These are phyloP conservation scores for Simplicillium sp. DNA, from an alignment of 2,329 filamentous ascomycete genomes.

Conservation along the genomic window DNA sequence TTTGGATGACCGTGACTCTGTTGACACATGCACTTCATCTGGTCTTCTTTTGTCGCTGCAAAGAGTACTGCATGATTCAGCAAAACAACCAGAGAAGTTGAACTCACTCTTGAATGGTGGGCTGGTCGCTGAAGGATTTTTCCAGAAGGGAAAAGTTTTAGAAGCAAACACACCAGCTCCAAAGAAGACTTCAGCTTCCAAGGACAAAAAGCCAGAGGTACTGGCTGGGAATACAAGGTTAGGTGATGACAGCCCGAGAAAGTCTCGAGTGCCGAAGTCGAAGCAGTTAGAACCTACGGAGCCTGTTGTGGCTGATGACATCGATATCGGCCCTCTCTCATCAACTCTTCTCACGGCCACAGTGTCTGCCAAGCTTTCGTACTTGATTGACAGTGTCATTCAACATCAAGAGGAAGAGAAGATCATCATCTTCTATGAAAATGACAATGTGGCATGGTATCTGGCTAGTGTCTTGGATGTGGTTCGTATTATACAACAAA, in stretches of 20 bases:
- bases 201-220: constrained; percentile 12
- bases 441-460: constrained; percentile 79
- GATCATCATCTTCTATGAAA: constrained; percentile 87
- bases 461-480: constrained; percentile 75
- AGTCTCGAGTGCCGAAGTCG: constrained; percentile 17
- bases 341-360: constrained; percentile 64
- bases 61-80: constrained; percentile 36
- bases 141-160: constrained; percentile 23
- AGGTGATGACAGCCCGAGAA: constrained; percentile 24
- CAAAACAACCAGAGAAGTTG: constrained; percentile 32
- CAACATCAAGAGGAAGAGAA: constrained; percentile 65
- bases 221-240: constrained; percentile 34
- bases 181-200: constrained; percentile 7
- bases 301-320: constrained; percentile 12
- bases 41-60: constrained; percentile 43
- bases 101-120: constrained; percentile 38
- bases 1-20: constrained; percentile 42
- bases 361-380: constrained; percentile 77
- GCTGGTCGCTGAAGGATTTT: constrained; percentile 27
- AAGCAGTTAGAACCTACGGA: constrained; percentile 11
- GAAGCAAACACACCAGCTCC: constrained; percentile 4
- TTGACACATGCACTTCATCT: constrained; percentile 39
- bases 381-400: constrained; percentile 66
- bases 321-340: constrained; percentile 37
- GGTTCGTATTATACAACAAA: constrained; percentile 16